Conservation (phyloP, 2,329 filamentous ascomycete species). For the Diaporthe eres region DNA sequence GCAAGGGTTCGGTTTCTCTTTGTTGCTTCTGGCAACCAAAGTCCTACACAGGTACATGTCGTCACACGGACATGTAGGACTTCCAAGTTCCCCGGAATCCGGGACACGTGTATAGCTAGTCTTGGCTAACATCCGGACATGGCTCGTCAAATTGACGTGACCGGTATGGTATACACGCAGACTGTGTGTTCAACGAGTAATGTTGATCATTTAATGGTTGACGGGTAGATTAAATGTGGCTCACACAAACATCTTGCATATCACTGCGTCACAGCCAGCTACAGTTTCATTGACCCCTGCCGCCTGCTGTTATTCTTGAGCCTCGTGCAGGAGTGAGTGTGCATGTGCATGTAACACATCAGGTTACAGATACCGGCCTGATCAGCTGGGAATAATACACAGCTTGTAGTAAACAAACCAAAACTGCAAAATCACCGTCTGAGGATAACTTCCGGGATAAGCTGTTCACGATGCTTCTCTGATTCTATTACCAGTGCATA, state of each 20-base stretch:
- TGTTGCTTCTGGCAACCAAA: conserved; percentile 34
- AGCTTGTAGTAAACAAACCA: background rate
- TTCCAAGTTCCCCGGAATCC: conserved; percentile 19
- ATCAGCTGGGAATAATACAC: background rate
- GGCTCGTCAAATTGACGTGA: conserved; percentile 17
- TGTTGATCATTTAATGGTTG: background rate
- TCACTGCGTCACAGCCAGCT: background rate
- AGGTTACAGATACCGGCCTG: background rate
- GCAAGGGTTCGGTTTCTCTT: conserved; percentile 19
- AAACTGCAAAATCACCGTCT: background rate
- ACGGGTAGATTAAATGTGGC: conserved; percentile 5
- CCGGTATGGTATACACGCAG: background rate
- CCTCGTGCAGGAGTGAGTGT: background rate
- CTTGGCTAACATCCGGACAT: conserved; percentile 25
- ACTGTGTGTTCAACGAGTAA: conserved; percentile 9
- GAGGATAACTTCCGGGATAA: no score
- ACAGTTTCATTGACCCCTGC: background rate
- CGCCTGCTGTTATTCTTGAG: background rate
- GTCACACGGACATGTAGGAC: conserved; percentile 30
- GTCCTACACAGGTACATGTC: conserved; percentile 30
- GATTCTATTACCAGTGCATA: background rate
- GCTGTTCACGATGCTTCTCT: background rate
- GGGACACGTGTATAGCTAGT: conserved; percentile 30
- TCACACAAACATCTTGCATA: conserved; percentile 8
- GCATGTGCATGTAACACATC: background rate